A percentile compares a stretch with the other conserved stretches of the same genome.
Conservation (phyloP, 345 rosid species). For the Tarenaya hassleriana region DNA sequence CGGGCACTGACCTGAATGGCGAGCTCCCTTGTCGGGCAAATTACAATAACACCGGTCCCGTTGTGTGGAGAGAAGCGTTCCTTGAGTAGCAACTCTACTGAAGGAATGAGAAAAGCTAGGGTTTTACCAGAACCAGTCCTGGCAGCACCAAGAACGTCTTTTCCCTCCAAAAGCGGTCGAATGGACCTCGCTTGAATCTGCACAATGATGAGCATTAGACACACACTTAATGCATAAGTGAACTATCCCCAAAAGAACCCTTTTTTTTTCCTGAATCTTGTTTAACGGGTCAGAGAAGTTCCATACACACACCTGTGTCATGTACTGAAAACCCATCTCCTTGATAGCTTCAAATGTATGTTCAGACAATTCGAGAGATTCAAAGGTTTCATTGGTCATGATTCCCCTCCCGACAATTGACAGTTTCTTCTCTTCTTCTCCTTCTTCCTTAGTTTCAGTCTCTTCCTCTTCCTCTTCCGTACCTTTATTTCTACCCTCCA, state of each 20-base stretch:
- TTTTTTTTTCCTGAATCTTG: neutral
- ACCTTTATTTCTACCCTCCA: constrained; percentile 14
- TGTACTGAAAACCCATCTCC: constrained; percentile 65
- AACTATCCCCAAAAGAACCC: constrained; percentile 2
- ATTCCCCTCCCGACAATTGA: constrained; percentile 51
- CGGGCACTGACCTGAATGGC: constrained; percentile 71
- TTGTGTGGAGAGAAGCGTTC: constrained; percentile 64
- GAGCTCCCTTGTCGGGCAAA: constrained; percentile 96
- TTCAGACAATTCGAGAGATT: constrained; percentile 58
- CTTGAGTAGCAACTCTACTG: constrained; percentile 72
- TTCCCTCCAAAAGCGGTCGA: constrained; percentile 70
- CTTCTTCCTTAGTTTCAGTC: constrained; percentile 20
- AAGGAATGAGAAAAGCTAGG: constrained; percentile 86
- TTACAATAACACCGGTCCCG: constrained; percentile 80
- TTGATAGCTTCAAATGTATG: constrained; percentile 59
- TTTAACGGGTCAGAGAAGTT: neutral
- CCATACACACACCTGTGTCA: constrained; percentile 63
- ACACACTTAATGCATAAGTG: neutral
- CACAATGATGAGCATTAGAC: too few relatives aligned
- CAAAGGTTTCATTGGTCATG: constrained; percentile 73
- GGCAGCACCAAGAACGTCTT: constrained; percentile 97
- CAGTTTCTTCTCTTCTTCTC: constrained; percentile 20
- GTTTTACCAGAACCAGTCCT: constrained; percentile 99
- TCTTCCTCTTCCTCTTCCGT: constrained; percentile 25
- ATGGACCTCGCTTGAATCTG: constrained; percentile 92